Percentiles rank a stretch among this genome's conserved stretches.
Evolutionary conservation across 108 stramenopile genomes (phyloP).

Genomic region (Nitzschia putrida): DNA sequence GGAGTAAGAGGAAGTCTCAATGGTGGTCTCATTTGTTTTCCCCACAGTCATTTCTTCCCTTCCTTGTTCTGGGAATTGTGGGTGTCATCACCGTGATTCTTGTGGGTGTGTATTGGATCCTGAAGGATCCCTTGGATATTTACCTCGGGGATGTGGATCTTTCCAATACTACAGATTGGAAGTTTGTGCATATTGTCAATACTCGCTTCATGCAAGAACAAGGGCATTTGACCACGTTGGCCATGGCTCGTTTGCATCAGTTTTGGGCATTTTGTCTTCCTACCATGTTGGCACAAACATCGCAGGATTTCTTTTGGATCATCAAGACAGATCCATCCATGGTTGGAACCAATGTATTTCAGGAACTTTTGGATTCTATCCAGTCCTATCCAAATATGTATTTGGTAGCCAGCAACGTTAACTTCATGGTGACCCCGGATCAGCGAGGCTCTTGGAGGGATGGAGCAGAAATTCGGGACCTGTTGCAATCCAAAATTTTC

Average conservation of each 20-base stretch:
- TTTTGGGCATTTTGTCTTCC: conserved; percentile 68
- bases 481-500: conserved; percentile 37
- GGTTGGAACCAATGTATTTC: conserved; percentile 29
- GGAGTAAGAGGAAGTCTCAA: too few species aligned
- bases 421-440: conserved; percentile 53
- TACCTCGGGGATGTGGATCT: neutral
- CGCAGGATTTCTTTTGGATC: conserved; percentile 70
- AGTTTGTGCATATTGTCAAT: conserved; percentile 70
- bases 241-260: conserved; percentile 60
- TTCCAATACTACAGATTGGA: conserved; percentile 37
- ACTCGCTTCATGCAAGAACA: conserved; percentile 89
- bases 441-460: conserved; percentile 57
- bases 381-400: conserved; percentile 46
- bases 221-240: conserved; percentile 50
- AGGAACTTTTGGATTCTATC: conserved; percentile 51
- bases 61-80: too few species aligned
- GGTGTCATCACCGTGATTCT: too few species aligned
- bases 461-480: conserved; percentile 52
- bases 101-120: too few species aligned
- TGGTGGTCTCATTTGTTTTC: too few species aligned
- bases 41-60: too few species aligned
- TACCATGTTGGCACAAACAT: conserved; percentile 32
- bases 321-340: conserved; percentile 81
- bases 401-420: conserved; percentile 64
- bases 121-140: too few species aligned